Conservation (phyloP, 352 stramenopile species). For the Globisporangium radiosum region DNA sequence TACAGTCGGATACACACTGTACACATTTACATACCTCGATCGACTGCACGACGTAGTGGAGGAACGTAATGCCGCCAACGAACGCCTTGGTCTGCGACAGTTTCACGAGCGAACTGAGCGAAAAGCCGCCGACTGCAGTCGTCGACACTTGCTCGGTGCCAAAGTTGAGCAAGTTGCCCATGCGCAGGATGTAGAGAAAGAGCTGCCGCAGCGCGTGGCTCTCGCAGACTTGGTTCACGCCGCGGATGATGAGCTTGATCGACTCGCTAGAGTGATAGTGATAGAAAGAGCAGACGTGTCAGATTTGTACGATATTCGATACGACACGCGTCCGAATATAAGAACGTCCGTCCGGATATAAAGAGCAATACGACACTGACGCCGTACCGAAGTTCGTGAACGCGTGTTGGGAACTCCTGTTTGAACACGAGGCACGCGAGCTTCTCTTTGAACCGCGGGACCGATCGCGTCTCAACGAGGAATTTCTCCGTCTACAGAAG, state of each 20-base stretch:
- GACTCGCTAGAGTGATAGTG: constrained; percentile 32
- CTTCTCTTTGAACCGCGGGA: constrained; percentile 68
- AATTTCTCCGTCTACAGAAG: constrained; percentile 59
- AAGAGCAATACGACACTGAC: background rate
- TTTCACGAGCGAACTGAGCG: constrained; percentile 73
- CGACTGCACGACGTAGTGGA: constrained; percentile 84
- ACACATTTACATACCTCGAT: constrained; percentile 34
- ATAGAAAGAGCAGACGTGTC: background rate
- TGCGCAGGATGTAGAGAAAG: constrained; percentile 84
- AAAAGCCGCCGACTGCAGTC: constrained; percentile 53
- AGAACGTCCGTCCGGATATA: background rate
- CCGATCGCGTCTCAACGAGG: constrained; percentile 58
- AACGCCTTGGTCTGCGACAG: constrained; percentile 86
- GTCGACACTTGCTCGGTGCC: constrained; percentile 37
- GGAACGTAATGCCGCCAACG: constrained; percentile 69
- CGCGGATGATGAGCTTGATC: constrained; percentile 67
- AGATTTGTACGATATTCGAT: too few species aligned
- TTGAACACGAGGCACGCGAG: constrained; percentile 77
- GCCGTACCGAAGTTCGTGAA: constrained; percentile 55
- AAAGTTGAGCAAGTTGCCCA: constrained; percentile 43
- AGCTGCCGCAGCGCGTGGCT: constrained; percentile 64
- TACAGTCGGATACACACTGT: background rate
- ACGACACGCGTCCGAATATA: too few species aligned
- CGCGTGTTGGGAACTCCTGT: constrained; percentile 71
- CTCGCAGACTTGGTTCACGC: constrained; percentile 75